A percentile compares a stretch with the other conserved stretches of the same genome.
Evolutionary conservation across 1,284 basidiomycete species (phyloP).

Genomic region (Sporisorium graminicola): DNA sequence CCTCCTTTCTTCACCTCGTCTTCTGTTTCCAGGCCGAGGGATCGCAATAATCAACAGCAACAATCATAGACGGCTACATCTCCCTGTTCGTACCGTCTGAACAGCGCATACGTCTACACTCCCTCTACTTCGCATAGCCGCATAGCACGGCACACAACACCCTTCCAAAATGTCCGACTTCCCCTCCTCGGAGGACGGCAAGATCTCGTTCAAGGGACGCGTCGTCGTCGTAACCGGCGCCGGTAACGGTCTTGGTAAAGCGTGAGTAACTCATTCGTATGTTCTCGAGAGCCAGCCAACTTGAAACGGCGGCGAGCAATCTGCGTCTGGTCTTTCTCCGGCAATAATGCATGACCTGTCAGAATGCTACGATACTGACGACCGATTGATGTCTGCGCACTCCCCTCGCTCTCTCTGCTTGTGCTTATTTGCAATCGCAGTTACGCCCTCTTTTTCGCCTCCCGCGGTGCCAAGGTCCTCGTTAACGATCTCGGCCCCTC

Average conservation of each 20-base stretch:
- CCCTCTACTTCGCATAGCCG: conserved; percentile 15
- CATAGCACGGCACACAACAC: conserved; percentile 11
- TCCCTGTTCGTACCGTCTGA: conserved; percentile 7
- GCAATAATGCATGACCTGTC: neutral
- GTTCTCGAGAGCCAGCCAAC: too few relatives aligned
- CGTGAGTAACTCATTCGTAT: too few relatives aligned
- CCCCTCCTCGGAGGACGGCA: conserved; percentile 65
- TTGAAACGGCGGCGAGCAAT: neutral
- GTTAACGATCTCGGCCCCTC: conserved; percentile 68
- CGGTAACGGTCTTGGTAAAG: conserved; percentile 91
- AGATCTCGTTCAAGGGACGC: conserved; percentile 82
- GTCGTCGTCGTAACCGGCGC: conserved; percentile 95
- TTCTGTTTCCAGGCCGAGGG: neutral
- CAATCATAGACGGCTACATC: conserved; percentile 18
- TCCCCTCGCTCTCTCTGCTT: neutral
- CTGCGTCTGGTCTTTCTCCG: neutral
- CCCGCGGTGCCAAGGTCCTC: conserved; percentile 86
- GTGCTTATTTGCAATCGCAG: conserved; percentile 71
- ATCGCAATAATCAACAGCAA: neutral
- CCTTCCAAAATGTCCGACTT: conserved; percentile 63
- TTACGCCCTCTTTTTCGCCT: conserved; percentile 89
- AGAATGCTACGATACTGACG: conserved; percentile 7
- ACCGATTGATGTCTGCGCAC: neutral
- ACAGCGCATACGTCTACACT: conserved; percentile 13
- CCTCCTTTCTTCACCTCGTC: neutral